Conservation (phyloP, 2,329 filamentous ascomycete species). For the Alternaria rosae region DNA sequence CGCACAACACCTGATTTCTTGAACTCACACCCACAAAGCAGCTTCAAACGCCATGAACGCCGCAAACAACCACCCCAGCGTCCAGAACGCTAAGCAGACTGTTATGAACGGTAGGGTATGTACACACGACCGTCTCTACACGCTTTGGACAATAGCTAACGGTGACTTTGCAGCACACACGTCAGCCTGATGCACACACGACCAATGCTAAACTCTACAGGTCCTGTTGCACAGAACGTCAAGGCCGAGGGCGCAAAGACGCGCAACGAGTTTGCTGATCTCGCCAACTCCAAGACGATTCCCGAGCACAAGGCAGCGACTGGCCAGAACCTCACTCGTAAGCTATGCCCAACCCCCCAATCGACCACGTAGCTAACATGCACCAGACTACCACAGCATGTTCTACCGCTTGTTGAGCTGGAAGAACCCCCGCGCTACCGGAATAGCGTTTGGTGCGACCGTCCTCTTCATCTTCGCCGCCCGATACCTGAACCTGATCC, state of each 20-base stretch:
- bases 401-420: constrained; percentile 72
- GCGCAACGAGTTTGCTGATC: constrained; percentile 64
- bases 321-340: constrained; percentile 69
- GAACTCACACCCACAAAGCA: constrained; percentile 52
- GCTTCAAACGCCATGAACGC: constrained; percentile 58
- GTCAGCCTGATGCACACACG: constrained; percentile 23
- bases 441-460: constrained; percentile 64
- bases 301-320: constrained; percentile 64
- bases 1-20: constrained; percentile 38
- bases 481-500: constrained; percentile 68
- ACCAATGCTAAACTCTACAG: constrained; percentile 45
- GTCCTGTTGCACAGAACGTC: constrained; percentile 64
- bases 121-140: constrained; percentile 16
- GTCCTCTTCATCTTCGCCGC: constrained; percentile 68
- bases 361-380: constrained; percentile 21
- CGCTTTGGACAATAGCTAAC: constrained; percentile 31
- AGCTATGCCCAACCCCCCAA: constrained; percentile 27
- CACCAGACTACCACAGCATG: constrained; percentile 68
- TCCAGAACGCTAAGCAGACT: constrained; percentile 55
- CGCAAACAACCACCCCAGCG: constrained; percentile 58
- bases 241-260: constrained; percentile 65
- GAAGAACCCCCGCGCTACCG: constrained; percentile 71
- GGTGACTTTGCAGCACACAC: constrained; percentile 40
- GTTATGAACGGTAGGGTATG: constrained; percentile 56
- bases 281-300: constrained; percentile 62